Evolutionary conservation across 768 basidiomycete genomes (phyloP).

Genomic region (Auriscalpium orientale): DNA sequence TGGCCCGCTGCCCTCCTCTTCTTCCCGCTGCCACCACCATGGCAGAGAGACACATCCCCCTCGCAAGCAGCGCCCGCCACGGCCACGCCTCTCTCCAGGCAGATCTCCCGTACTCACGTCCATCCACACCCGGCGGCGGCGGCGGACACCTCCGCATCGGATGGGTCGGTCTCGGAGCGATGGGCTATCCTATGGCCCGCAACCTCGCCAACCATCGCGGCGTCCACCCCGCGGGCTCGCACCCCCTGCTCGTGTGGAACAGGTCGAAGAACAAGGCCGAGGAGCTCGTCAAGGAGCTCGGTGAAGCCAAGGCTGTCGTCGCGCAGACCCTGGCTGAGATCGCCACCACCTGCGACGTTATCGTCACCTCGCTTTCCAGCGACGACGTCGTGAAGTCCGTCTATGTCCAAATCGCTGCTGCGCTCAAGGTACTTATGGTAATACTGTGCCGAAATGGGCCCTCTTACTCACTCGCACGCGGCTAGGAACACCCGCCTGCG

Average conservation of each 20-base stretch:
- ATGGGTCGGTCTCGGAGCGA: constrained; percentile 49
- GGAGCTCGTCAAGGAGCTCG: constrained; percentile 48
- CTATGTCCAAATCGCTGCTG: constrained; percentile 52
- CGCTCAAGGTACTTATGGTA: constrained; percentile 40
- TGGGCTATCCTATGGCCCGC: constrained; percentile 71
- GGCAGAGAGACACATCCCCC: constrained; percentile 1
- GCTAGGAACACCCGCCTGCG: constrained; percentile 29
- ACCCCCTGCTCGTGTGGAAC: constrained; percentile 70
- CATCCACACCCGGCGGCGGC: constrained; percentile 37
- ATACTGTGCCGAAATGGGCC: neutral
- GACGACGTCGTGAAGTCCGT: constrained; percentile 63
- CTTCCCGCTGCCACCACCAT: neutral
- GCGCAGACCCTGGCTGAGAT: constrained; percentile 30
- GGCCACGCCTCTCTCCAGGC: neutral
- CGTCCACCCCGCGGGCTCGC: constrained; percentile 26
- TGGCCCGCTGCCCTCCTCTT: neutral
- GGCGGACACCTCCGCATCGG: constrained; percentile 34
- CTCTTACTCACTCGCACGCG: neutral
- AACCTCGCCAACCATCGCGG: constrained; percentile 61
- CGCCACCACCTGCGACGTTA: constrained; percentile 46
- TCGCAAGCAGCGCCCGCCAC: neutral
- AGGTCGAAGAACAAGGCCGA: constrained; percentile 57
- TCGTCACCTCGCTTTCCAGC: constrained; percentile 65
- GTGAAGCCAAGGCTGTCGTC: constrained; percentile 41
- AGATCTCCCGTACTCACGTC: constrained; percentile 48